Base-by-base conservation (phyloP, 176 grass and related monocot genomes). In the Dendrocalamus sinicus region DNA sequence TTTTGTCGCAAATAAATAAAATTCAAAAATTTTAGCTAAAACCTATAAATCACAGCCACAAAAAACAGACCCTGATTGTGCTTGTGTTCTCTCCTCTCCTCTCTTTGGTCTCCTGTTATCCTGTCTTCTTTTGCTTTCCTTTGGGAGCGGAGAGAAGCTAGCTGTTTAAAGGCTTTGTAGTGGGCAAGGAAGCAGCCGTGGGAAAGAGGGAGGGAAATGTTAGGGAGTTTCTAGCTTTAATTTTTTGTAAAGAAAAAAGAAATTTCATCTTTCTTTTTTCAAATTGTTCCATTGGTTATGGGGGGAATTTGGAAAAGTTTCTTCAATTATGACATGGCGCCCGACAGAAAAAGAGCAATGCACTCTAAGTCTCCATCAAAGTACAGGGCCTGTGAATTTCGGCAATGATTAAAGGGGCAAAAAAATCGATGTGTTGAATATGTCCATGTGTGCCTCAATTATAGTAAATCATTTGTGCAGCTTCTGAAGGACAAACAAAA, bases 81-180 rank as follows among this genome's bases (percentile, higher is more conserved):
- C 80, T 58, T 84, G 66, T 78, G 73, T 73, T 83, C 51, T 61
- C 20, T 72, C 22, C 17, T 84, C 45, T 73, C n/a, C 57, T 55
- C 9, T 46, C 70, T 78, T n/a, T 88, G 57, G 43, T 63, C 12
- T 67, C 48, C 46, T 19, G 22, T 26, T 24, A 5, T 52, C 54
- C 41, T 50, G 26, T 73, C 47, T 75, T 81, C 40, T 91, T 74
- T 96, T 74, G 83, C 81, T 91, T 83, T 77, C 80, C 73, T 86
- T 90, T 90, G 83, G 76, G 88, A 79, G 72, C 52, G 72, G 83
- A 88, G 90, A 82, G 92, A 84, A 82, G 85, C 14, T 55, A 45
- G 68, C 80, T 88, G 84, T 86, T 83, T 77, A 67, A 86, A 53
- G 52, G 72, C 74, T 79, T 88, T 78, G 79, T 77, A 87, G 78